A percentile compares a stretch with the other conserved stretches of the same genome.
Evolutionary conservation across 371 early-diverging fungal genomes (phyloP).

Genomic region (Mortierella sp.): DNA sequence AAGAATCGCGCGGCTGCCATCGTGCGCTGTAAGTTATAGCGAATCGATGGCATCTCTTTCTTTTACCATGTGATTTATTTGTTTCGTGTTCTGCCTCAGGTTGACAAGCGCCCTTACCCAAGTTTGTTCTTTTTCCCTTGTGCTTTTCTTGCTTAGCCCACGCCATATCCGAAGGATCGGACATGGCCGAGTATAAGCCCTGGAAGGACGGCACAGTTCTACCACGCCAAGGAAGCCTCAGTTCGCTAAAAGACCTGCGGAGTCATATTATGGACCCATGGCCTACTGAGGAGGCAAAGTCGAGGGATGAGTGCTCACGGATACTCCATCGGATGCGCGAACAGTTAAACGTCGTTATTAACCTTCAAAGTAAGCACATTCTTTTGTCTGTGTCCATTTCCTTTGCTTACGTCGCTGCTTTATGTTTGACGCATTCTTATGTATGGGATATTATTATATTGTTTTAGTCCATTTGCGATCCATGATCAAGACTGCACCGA

Average conservation of each 20-base stretch:
- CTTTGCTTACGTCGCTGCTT: neutral
- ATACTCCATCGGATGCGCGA: conserved; percentile 53
- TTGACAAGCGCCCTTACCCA: too few relatives aligned
- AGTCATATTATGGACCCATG: conserved; percentile 36
- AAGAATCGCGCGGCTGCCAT: conserved; percentile 36
- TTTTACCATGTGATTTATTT: too few relatives aligned
- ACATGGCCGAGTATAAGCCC: conserved; percentile 41
- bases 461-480: conserved; percentile 43
- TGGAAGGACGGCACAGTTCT: conserved; percentile 44
- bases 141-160: conserved; percentile 19
- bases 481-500: conserved; percentile 45
- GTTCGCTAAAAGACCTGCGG: conserved; percentile 17
- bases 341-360: conserved; percentile 51
- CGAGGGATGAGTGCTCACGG: conserved; percentile 44
- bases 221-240: conserved; percentile 29
- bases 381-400: neutral
- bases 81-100: too few relatives aligned
- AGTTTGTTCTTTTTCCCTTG: too few relatives aligned
- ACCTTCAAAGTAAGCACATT: conserved; percentile 41
- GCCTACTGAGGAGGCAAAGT: conserved; percentile 35
- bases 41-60: too few relatives aligned
- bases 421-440: neutral
- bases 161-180: conserved; percentile 39
- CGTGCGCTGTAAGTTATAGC: conserved; percentile 25
- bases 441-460: neutral